Percentiles rank a stretch among this genome's conserved stretches.
Conservation (phyloP, 352 stramenopile species). For the Phytophthora capsici region DNA sequence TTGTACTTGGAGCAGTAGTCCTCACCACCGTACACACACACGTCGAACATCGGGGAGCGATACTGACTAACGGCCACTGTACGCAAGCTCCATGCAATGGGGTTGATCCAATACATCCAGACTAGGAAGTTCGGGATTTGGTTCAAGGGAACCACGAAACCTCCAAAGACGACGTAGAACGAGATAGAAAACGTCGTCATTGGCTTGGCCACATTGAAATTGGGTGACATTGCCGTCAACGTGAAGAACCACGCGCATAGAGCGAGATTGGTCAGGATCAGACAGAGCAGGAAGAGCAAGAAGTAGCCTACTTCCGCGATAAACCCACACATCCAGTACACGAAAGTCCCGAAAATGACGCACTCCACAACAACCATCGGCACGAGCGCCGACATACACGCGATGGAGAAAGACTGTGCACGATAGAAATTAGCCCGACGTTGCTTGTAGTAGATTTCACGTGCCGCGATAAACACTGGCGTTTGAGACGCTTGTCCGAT, state of each 20-base stretch:
- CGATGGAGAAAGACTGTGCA: conserved; percentile 59
- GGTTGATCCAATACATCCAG: too few species aligned
- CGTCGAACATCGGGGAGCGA: too few species aligned
- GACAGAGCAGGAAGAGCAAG: conserved; percentile 24
- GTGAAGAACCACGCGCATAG: conserved; percentile 36
- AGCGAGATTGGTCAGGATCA: conserved; percentile 27
- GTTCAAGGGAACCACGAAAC: conserved; percentile 28
- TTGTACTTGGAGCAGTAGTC: too few species aligned
- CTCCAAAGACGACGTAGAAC: conserved; percentile 28
- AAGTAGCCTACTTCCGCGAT: conserved; percentile 14
- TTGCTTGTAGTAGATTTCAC: conserved; percentile 76
- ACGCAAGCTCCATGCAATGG: too few species aligned
- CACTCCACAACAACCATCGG: conserved; percentile 48
- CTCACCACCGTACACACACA: too few species aligned
- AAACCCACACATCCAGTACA: conserved; percentile 91
- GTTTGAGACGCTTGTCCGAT: conserved; percentile 65
- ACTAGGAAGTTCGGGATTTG: conserved; percentile 36
- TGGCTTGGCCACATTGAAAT: conserved; percentile 36
- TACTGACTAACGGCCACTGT: too few species aligned
- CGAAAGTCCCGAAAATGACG: conserved; percentile 72
- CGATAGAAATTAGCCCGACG: conserved; percentile 87
- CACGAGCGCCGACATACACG: conserved; percentile 12
- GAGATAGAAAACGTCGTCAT: conserved; percentile 42
- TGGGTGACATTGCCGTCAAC: conserved; percentile 31
- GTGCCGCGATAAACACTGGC: conserved; percentile 60